Evolutionary conservation across 768 basidiomycete genomes (phyloP).

Genomic region (Auriscalpium vulgare): DNA sequence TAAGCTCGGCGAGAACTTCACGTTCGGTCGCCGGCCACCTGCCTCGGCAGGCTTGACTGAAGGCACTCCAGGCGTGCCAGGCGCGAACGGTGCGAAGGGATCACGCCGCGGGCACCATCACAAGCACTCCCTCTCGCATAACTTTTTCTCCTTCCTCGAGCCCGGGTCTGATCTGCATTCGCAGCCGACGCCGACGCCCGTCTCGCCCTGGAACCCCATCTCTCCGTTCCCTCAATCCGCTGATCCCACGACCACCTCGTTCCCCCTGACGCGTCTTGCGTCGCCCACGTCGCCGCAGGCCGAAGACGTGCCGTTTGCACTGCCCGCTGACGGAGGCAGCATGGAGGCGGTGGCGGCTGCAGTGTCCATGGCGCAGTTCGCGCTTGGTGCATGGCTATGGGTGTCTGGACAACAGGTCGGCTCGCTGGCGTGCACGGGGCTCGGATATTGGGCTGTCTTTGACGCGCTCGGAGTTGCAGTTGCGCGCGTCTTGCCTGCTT

Average conservation of each 20-base stretch:
- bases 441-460: constrained; percentile 96
- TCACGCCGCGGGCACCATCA: constrained; percentile 76
- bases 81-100: constrained; percentile 4
- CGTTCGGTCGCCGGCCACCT: constrained; percentile 52
- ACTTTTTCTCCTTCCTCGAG: constrained; percentile 93
- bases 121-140: constrained; percentile 90
- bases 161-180: constrained; percentile 57
- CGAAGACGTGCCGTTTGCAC: background rate
- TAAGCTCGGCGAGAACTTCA: constrained; percentile 48
- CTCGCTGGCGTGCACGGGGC: constrained; percentile 78
- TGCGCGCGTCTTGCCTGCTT: constrained; percentile 36
- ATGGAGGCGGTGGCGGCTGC: constrained; percentile 10
- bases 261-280: background rate
- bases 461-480: constrained; percentile 78
- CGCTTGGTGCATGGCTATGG: constrained; percentile 75
- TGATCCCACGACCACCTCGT: constrained; percentile 1
- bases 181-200: constrained; percentile 49
- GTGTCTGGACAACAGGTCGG: constrained; percentile 83
- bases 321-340: background rate
- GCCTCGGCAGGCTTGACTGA: constrained; percentile 7
- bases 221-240: constrained; percentile 29
- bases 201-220: constrained; percentile 63
- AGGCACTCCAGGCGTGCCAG: too few relatives aligned
- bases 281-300: background rate
- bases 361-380: constrained; percentile 37